Conservation (phyloP, 1,284 basidiomycete genomes). For the Boletus mariae region DNA sequence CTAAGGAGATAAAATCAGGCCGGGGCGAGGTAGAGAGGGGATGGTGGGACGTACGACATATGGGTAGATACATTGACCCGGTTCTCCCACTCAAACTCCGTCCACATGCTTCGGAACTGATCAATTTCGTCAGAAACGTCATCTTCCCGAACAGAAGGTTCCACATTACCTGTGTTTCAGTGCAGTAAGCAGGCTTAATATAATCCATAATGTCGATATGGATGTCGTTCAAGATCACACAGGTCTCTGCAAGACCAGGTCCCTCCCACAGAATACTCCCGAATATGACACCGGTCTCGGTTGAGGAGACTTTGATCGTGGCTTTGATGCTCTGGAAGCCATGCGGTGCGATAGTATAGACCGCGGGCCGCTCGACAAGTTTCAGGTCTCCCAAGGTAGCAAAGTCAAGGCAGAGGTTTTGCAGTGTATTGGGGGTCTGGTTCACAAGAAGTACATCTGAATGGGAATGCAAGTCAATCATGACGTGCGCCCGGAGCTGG, state of each 20-base stretch:
- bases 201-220: slow-evolving; percentile 99
- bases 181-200: slow-evolving; percentile 96
- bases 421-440: slow-evolving; percentile 91
- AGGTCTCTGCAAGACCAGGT: slow-evolving; percentile 81
- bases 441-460: slow-evolving; percentile 95
- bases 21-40: not conserved
- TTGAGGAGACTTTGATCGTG: slow-evolving; percentile 96
- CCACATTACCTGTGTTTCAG: slow-evolving; percentile 76
- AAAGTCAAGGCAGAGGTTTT: slow-evolving; percentile 97
- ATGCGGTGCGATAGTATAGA: slow-evolving; percentile 92
- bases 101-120: slow-evolving; percentile 92
- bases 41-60: slow-evolving; percentile 47
- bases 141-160: not conserved
- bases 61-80: slow-evolving; percentile 79
- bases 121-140: not conserved
- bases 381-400: slow-evolving; percentile 97
- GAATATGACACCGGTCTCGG: slow-evolving; percentile 98
- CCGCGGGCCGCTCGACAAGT: slow-evolving; percentile 91
- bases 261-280: slow-evolving; percentile 98
- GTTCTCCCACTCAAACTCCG: slow-evolving; percentile 91
- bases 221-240: slow-evolving; percentile 94
- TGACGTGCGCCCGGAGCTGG: not conserved
- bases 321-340: slow-evolving; percentile 99
- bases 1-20: slow-evolving; percentile 28
- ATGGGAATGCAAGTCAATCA: not conserved